phyloP scores from a whole-genome alignment of 108 stramenopile genomes.

The Cyclotella atomus region DNA sequence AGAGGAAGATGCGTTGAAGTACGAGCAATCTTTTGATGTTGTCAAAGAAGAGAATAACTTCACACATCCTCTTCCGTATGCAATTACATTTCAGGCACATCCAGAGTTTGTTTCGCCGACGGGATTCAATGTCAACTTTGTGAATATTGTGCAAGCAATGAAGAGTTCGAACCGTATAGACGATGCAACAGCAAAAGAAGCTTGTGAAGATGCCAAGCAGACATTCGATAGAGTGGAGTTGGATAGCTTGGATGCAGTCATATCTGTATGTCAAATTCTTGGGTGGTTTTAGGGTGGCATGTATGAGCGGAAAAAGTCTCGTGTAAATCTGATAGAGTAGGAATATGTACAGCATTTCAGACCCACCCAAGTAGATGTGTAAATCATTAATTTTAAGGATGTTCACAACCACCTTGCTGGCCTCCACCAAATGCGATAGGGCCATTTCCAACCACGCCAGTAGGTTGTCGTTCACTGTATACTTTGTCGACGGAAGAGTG shows the following conservation, averaged over 20 bases:
- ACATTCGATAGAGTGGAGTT: constrained; percentile 39
- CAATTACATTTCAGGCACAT: constrained; percentile 83
- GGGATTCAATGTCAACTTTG: constrained; percentile 54
- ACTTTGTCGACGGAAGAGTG: constrained; percentile 9
- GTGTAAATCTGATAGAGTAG: no score
- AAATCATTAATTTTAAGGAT: constrained; percentile 23
- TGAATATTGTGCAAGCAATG: constrained; percentile 47
- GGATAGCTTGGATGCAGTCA: constrained; percentile 58
- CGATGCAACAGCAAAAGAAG: constrained; percentile 13
- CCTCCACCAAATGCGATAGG: constrained; percentile 45
- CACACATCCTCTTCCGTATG: constrained; percentile 42
- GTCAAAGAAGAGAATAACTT: not conserved
- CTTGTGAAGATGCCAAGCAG: constrained; percentile 43
- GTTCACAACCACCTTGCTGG: constrained; percentile 43
- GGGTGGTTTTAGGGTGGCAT: constrained; percentile 66
- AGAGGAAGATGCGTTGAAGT: constrained; percentile 24
- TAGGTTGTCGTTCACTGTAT: constrained; percentile 16
- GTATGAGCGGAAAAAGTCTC: not conserved
- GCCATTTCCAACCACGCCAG: constrained; percentile 22
- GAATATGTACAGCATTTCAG: no score
- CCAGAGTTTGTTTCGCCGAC: constrained; percentile 61
- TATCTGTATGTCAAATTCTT: constrained; percentile 43
- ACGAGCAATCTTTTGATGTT: not conserved
- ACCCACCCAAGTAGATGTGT: no score
- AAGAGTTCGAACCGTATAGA: constrained; percentile 38